Evolutionary conservation across 2,329 filamentous ascomycete species (phyloP), one percentile per base, ranked within the genome.

Genomic region (Trichoderma afroharzianum): DNA sequence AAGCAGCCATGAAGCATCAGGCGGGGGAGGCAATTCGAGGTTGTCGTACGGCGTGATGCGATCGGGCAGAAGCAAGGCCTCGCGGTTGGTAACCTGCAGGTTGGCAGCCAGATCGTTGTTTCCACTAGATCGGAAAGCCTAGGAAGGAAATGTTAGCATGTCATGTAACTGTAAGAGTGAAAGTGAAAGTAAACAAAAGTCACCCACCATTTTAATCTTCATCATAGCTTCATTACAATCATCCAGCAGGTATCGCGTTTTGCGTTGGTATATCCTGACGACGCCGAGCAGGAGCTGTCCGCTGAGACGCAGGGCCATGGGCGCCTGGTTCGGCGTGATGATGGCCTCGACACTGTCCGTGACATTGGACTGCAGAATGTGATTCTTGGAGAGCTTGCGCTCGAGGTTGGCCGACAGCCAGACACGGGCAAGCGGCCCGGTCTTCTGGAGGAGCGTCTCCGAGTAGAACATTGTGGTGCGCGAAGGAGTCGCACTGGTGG

Each of bases 381-480:
- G 94, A 74, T 94, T 94, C 84, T 99, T 99, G 76, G 95, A 97
- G 73, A 99, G 90, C 85, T 98, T 99, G 86, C 95, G 94, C 88
- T 98, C 96, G 75, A 98, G 88, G 83, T 98, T 99, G 85, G 96
- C 94, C 36, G 96, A 97, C 73, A 98, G 89, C 96, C 96, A 99
- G 84, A 98, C 95, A 80, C 94, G 93, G 83, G 96, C 96, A 86
- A 99, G 85, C 79, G 96, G 95, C 86, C 96, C 96, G 77, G 94
- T 97, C 91, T 97, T 97, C 81, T 95, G 94, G 78, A 99, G 89
- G 72, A 99, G 89, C 70, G 94, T 94, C 86, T 97, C 94, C 68
- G 96, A 97, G 83, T 98, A 98, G 84, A 99, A 99, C 96, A 99
- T 99, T 81, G 71, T 75, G 76, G 73, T 73, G 77, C 76, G 75